Evolutionary conservation across 2,329 filamentous ascomycete species (phyloP), one percentile per base, ranked within the genome.

Genomic region (Aspergillus uvarum): DNA sequence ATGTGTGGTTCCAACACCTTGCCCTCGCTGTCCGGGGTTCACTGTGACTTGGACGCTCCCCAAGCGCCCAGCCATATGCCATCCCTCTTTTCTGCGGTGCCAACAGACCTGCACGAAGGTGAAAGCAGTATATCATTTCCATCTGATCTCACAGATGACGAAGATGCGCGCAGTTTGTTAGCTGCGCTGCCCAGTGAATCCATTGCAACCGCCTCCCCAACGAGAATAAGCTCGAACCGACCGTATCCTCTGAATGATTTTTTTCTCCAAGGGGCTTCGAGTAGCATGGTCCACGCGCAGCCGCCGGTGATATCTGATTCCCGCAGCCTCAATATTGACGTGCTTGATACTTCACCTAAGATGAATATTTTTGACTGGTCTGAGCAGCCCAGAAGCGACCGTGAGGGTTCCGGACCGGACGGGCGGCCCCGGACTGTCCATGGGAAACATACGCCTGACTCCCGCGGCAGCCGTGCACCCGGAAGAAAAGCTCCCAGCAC

Each of bases 361-460:
- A 81, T 81, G 69, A 86, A 79, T 68, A 81, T 87, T 14, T 88
- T 88, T 69, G 86, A 88, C 70, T 87, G 84, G 84, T 87, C 85
- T 31, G 86, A 88, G 72, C 81, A 84, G 62, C 77, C 83, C 56
- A 79, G 79, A 35, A 75, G 78, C 60, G 83, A 85, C 59, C 82
- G 81, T 66, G 84, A 83, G 63, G 73, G 78, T 48, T 79, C 80
- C 63, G 79, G 80, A 59, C 79, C 82, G 35, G 83, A 81, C 59
- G 79, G 80, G 58, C 81, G 86, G 32, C 86, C 86, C 21, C 81
- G 82, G 57, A 88, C 86, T 16, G 85, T 88, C 48, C 85, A 88
- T 70, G 85, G 85, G 11, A 88, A 87, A 71, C 85, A 88, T 64
- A 81, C 82, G 59, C 79, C 78, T 58, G 80, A 86, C 58, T 74